phyloP scores from a whole-genome alignment of 139 green algal species.

The Auxenochlorella pyrenoidosa region DNA sequence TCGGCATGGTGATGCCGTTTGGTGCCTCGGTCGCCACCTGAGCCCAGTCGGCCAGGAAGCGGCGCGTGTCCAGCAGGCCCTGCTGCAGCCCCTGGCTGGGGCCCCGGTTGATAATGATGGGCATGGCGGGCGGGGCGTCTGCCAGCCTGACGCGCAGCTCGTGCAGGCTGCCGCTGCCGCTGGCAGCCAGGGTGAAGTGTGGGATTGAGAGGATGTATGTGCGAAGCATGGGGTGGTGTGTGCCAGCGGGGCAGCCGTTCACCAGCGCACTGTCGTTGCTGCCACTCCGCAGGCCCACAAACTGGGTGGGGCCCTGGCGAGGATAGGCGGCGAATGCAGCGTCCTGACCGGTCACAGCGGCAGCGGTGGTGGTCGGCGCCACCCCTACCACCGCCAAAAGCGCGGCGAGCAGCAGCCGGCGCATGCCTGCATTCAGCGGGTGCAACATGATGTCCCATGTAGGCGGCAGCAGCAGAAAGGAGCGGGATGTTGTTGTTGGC shows the following conservation, averaged over 20 bases:
- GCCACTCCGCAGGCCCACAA: too few relatives aligned
- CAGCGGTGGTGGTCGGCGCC: too few relatives aligned
- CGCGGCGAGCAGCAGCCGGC: too few relatives aligned
- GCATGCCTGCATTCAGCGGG: too few relatives aligned
- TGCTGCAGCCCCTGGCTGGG: not conserved
- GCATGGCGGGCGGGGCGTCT: not conserved
- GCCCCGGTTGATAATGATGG: not conserved
- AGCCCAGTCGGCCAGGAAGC: not conserved
- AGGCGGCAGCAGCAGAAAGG: too few relatives aligned
- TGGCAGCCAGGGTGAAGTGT: not conserved
- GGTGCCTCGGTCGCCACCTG: not conserved
- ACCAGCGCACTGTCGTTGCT: too few relatives aligned
- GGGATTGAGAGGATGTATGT: not conserved
- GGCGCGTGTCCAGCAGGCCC: not conserved
- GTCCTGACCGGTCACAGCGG: too few relatives aligned
- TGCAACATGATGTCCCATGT: too few relatives aligned
- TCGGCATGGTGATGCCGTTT: not conserved
- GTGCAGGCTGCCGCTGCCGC: not conserved
- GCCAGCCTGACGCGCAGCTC: not conserved
- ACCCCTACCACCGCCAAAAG: too few relatives aligned
- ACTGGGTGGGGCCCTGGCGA: too few relatives aligned
- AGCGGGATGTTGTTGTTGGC: too few relatives aligned
- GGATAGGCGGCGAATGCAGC: too few relatives aligned
- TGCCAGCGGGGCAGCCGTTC: not conserved
- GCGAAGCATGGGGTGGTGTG: not conserved